These are phyloP conservation scores for Agaricus sinodeliciosus DNA, from an alignment of 768 basidiomycete species.

Conservation along the genomic window DNA sequence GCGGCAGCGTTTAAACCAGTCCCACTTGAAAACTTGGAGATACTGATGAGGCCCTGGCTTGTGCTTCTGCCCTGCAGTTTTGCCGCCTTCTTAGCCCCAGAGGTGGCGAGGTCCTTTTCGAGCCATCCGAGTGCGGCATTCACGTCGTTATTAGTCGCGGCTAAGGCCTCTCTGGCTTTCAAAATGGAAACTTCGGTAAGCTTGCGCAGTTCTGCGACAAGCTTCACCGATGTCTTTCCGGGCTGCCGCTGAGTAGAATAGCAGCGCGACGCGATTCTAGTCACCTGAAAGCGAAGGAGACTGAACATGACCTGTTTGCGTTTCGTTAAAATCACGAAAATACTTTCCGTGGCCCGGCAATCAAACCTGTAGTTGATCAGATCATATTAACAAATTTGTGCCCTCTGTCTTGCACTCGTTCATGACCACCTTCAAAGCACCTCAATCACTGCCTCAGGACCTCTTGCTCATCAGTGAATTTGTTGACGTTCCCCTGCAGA, in stretches of 20 bases:
- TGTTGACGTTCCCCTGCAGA: conserved; percentile 33
- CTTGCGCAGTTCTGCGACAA: conserved; percentile 84
- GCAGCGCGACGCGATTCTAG: not conserved
- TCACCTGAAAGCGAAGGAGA: conserved; percentile 6
- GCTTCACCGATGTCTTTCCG: conserved; percentile 59
- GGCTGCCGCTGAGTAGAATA: conserved; percentile 44
- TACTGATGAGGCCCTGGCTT: conserved; percentile 72
- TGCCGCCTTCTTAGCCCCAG: conserved; percentile 74
- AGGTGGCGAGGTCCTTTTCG: conserved; percentile 58
- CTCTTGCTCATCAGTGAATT: conserved; percentile 66
- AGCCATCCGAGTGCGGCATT: conserved; percentile 76
- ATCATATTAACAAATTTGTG: not conserved
- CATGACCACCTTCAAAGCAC: conserved; percentile 50
- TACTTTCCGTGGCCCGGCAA: conserved; percentile 10
- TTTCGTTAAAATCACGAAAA: conserved; percentile 1
- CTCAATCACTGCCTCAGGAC: conserved; percentile 63
- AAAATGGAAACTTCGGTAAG: conserved; percentile 74
- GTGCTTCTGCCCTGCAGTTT: conserved; percentile 76
- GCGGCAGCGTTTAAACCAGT: conserved; percentile 27
- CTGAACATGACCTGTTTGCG: conserved; percentile 17
- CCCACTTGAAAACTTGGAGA: conserved; percentile 68
- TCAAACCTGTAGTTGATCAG: conserved; percentile 9
- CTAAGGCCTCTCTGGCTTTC: conserved; percentile 86
- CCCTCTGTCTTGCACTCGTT: conserved; percentile 4
- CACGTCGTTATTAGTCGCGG: conserved; percentile 66